Conservation (phyloP, 2,329 filamentous ascomycete genomes). For the Fusarium subglutinans region DNA sequence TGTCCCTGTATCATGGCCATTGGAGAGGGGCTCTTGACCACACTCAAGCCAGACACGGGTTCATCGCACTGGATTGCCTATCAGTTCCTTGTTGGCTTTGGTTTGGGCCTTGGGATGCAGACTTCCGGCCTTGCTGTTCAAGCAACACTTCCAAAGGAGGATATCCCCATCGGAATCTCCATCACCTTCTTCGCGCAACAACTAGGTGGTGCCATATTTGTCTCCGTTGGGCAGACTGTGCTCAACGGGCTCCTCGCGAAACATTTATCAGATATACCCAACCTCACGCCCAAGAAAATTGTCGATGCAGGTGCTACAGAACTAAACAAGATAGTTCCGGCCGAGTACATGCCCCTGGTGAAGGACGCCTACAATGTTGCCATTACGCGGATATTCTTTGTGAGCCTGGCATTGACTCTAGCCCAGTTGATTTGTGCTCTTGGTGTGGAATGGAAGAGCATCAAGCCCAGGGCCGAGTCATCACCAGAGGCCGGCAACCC, state of each 20-base stretch:
- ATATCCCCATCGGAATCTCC: slow-evolving; percentile 65
- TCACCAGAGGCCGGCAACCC: not conserved
- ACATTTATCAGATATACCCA: slow-evolving; percentile 52
- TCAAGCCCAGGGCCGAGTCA: slow-evolving; percentile 61
- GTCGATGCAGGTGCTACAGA: slow-evolving; percentile 66
- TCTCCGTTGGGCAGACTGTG: slow-evolving; percentile 65
- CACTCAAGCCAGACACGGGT: slow-evolving; percentile 57
- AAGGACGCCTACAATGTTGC: slow-evolving; percentile 72
- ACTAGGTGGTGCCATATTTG: slow-evolving; percentile 67
- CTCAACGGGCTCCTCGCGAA: slow-evolving; percentile 58
- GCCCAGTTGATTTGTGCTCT: slow-evolving; percentile 65
- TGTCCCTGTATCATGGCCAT: slow-evolving; percentile 60
- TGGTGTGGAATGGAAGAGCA: slow-evolving; percentile 72
- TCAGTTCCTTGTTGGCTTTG: slow-evolving; percentile 67
- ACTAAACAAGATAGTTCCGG: slow-evolving; percentile 62
- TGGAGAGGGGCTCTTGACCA: slow-evolving; percentile 67
- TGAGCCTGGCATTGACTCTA: slow-evolving; percentile 64
- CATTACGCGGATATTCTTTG: slow-evolving; percentile 70
- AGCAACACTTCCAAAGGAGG: slow-evolving; percentile 60
- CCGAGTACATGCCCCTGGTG: slow-evolving; percentile 61
- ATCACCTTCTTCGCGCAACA: slow-evolving; percentile 68
- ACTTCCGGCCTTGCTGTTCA: slow-evolving; percentile 65
- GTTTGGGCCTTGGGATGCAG: slow-evolving; percentile 68
- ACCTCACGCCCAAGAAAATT: slow-evolving; percentile 54
- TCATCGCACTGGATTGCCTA: slow-evolving; percentile 67